These are phyloP conservation scores for Peniophora sp. DNA, from an alignment of 1,284 basidiomycete species.

Conservation along the genomic window DNA sequence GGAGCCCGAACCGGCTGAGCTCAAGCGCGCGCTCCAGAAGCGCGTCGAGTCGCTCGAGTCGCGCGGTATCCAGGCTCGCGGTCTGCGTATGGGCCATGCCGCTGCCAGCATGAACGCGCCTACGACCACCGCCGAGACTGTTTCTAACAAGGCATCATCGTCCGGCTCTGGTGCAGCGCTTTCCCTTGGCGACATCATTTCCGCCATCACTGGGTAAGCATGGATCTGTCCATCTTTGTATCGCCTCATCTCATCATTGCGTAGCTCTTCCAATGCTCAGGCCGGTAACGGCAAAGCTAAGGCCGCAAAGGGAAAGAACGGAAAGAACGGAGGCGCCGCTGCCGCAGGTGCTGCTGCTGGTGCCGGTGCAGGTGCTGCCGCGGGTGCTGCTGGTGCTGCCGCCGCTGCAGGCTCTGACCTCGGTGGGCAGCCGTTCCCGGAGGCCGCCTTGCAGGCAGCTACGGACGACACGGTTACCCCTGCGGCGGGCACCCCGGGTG, in stretches of 20 bases:
- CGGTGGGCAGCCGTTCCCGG: constrained; percentile 3
- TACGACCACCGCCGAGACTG: background rate
- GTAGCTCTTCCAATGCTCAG: constrained; percentile 4
- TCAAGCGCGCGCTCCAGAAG: constrained; percentile 45
- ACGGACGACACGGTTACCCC: constrained; percentile 39
- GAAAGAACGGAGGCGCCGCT: background rate
- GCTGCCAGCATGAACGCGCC: background rate
- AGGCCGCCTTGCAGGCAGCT: constrained; percentile 16
- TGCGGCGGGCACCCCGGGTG: constrained; percentile 43
- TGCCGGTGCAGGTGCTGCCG: constrained; percentile 7
- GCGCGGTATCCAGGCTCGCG: background rate
- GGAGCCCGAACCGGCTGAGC: constrained; percentile 38
- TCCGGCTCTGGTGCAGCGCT: background rate
- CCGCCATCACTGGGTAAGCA: background rate
- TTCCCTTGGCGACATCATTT: background rate
- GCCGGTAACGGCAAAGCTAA: constrained; percentile 5
- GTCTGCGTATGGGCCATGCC: background rate
- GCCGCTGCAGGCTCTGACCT: background rate
- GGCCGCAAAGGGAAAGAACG: constrained; percentile 9
- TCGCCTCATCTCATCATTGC: constrained; percentile 18
- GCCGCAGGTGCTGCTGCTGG: constrained; percentile 10
- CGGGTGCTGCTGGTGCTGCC: constrained; percentile 7
- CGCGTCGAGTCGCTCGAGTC: constrained; percentile 31
- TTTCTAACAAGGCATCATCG: background rate
- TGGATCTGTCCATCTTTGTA: background rate